Base-by-base conservation (phyloP, 2,329 filamentous ascomycete genomes). In the Fusarium oligoseptatum region DNA sequence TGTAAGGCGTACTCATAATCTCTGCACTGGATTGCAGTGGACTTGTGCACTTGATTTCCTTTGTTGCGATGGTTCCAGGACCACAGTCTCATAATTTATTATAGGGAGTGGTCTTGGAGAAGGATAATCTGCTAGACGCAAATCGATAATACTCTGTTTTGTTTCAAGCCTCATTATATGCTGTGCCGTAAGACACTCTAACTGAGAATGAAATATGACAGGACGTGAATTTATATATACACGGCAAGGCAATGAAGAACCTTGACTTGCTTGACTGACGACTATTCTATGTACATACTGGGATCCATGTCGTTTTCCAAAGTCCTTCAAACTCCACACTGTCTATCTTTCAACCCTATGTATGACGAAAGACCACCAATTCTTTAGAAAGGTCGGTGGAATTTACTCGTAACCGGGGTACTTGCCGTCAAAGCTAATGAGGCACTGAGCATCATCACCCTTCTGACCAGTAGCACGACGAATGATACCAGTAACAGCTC, bases 341-440 rank as follows among this genome's bases (percentile, higher is more conserved):
- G 5, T 29, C 12, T 7, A n/a, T 29, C 15, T 6, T 15, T 4
- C 5, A 50, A 29, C 9, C 15, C 2, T 48, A 8, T 15, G 20
- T 9, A 22, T 14, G 4, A 15, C 43, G 7, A 17, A 48, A 27
- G 45, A 24, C 43, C 45, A 3, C 14, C 2, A 9, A 17, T 8
- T 17, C 14, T 24, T 48, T 8, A 27, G 0, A 32, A 4, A 8
- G 6, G 20, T 0, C 12, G 2, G 7, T 45, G 11, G 10, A 32
- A n/a, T 52, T 22, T 39, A 58, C 55, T 58, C 55, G 17, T 58
- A 58, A 7, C 55, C 32, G 29, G 39, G 58, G 27, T 29, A 61
- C 24, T 45, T 37, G 5, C 58, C 58, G 14, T 61, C 39, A 34
- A 61, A 45, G 39, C 58, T 61, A 10, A 61, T 61, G 12, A 61